These are phyloP conservation scores for Puya raimondii DNA, from an alignment of 176 grass and related monocot genomes.

Conservation along the genomic window DNA sequence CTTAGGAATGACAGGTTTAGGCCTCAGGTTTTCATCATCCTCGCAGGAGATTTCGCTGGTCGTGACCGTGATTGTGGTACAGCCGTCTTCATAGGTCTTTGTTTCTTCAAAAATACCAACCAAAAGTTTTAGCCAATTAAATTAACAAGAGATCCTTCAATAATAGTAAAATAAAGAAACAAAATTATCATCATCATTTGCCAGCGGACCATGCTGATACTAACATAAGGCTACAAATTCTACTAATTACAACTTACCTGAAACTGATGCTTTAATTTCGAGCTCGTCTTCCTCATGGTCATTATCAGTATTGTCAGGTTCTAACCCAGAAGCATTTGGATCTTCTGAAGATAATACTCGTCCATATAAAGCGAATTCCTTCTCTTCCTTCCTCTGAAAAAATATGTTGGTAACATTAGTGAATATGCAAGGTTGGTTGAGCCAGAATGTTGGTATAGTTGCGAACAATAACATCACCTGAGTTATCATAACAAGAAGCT, in stretches of 20 bases:
- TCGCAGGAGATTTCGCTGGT: conserved; percentile 49
- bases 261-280: conserved; percentile 17
- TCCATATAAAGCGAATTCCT: conserved; percentile 66
- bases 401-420: conserved; percentile 8
- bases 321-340: conserved; percentile 10
- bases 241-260: conserved; percentile 35
- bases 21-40: conserved; percentile 26
- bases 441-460: background rate
- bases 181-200: background rate
- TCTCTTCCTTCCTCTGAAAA: conserved; percentile 84
- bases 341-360: conserved; percentile 46
- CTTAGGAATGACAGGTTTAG: conserved; percentile 7
- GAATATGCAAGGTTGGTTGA: background rate
- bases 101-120: conserved; percentile 42
- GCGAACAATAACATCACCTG: too few species aligned
- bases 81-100: conserved; percentile 67
- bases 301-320: conserved; percentile 17
- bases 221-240: background rate
- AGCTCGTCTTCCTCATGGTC: conserved; percentile 32
- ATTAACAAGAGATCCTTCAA: background rate
- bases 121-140: conserved; percentile 8
- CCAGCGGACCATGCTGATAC: background rate
- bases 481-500: too few species aligned
- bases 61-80: conserved; percentile 65
- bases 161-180: background rate